Evolutionary conservation across 2,329 filamentous ascomycete genomes (phyloP).

Genomic region (Neophaeococcomyces aloes): DNA sequence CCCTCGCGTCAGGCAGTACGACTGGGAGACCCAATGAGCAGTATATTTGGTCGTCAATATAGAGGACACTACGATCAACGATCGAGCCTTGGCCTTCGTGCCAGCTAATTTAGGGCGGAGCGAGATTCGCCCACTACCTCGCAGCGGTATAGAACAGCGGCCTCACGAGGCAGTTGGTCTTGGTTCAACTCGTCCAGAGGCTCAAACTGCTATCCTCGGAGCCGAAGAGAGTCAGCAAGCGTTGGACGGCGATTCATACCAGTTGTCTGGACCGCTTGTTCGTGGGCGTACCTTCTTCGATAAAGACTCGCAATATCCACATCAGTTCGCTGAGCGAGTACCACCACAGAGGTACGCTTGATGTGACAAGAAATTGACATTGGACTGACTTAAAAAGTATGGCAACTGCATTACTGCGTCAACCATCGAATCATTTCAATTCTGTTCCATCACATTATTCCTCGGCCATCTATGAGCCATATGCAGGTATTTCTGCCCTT

Average conservation of each 20-base stretch:
- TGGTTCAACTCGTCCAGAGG: background rate
- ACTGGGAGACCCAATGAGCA: background rate
- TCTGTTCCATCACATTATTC: background rate
- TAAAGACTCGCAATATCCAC: background rate
- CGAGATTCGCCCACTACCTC: background rate
- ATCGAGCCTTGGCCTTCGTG: constrained; percentile 5
- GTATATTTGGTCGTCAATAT: background rate
- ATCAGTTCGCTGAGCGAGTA: background rate
- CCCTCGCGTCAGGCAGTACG: background rate
- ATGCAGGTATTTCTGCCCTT: background rate
- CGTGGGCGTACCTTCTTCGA: background rate
- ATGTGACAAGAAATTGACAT: background rate
- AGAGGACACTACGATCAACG: constrained; percentile 4
- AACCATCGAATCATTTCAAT: constrained; percentile 1
- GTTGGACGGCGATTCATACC: background rate
- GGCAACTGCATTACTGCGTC: constrained; percentile 2
- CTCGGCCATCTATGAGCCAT: background rate
- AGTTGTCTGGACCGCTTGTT: background rate
- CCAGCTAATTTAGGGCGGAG: constrained; percentile 1
- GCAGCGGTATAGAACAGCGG: background rate
- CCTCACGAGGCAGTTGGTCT: background rate
- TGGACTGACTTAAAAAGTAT: constrained; percentile 4
- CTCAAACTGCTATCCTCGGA: background rate
- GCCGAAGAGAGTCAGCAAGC: background rate
- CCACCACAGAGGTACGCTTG: background rate